Conservation (phyloP, 2,329 filamentous ascomycete genomes). For the Scedosporium boydii region DNA sequence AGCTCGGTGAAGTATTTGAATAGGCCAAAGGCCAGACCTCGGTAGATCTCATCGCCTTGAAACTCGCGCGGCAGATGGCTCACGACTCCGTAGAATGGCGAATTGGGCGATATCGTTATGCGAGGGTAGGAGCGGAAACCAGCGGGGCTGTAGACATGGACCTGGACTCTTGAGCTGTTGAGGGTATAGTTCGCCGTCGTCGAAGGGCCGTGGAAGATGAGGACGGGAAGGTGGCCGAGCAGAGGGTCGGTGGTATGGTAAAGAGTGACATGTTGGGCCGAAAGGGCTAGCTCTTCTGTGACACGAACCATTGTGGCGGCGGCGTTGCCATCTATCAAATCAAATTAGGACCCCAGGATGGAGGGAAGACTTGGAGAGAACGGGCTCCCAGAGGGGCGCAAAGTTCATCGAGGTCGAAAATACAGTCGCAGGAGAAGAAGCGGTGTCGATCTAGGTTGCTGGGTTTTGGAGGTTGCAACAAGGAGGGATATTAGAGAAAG, state of each 20-base stretch:
- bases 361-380: conserved; percentile 4
- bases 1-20: conserved; percentile 92
- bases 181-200: conserved; percentile 79
- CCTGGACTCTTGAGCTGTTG: conserved; percentile 88
- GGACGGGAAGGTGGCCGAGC: conserved; percentile 68
- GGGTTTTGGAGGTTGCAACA: neutral
- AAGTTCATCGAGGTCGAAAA: conserved; percentile 2
- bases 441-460: neutral
- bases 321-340: conserved; percentile 10
- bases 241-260: conserved; percentile 84
- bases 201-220: conserved; percentile 88
- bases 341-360: neutral
- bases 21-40: conserved; percentile 83
- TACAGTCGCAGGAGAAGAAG: neutral
- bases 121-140: conserved; percentile 85
- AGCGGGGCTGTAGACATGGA: conserved; percentile 83
- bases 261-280: conserved; percentile 72
- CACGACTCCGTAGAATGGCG: conserved; percentile 83
- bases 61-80: conserved; percentile 83
- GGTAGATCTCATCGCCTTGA: conserved; percentile 88
- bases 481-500: neutral
- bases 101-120: conserved; percentile 87
- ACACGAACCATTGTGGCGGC: conserved; percentile 68
- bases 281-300: conserved; percentile 67
- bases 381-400: conserved; percentile 3